Evolutionary conservation across 805 yeast species (phyloP).

Genomic region (Starmerella bombi): DNA sequence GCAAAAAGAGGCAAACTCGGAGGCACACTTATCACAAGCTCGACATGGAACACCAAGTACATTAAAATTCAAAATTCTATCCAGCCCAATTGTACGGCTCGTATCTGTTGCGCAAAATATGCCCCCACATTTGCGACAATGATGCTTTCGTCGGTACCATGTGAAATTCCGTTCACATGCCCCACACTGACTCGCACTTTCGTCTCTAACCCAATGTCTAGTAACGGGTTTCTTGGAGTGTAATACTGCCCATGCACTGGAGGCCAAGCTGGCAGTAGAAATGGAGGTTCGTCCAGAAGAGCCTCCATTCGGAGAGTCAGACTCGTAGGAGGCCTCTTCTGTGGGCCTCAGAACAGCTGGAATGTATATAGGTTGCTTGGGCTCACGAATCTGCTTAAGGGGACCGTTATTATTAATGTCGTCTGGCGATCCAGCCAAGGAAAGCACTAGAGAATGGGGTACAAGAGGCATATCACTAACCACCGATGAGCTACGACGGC

Average conservation of each 20-base stretch:
- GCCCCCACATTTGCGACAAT: slow-evolving; percentile 76
- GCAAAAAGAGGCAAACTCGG: slow-evolving; percentile 43
- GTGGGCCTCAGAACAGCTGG: slow-evolving; percentile 74
- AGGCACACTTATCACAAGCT: slow-evolving; percentile 56
- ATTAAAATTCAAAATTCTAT: slow-evolving; percentile 36
- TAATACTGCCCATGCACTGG: slow-evolving; percentile 6
- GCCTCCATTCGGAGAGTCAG: slow-evolving; percentile 8
- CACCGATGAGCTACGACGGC: neutral
- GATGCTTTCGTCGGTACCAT: slow-evolving; percentile 67
- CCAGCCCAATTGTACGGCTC: slow-evolving; percentile 46
- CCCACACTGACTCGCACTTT: slow-evolving; percentile 47
- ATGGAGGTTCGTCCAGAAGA: slow-evolving; percentile 16
- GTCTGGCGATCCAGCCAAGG: slow-evolving; percentile 15
- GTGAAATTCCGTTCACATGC: slow-evolving; percentile 59
- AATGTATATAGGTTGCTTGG: slow-evolving; percentile 72
- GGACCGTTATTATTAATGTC: slow-evolving; percentile 17
- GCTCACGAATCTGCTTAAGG: slow-evolving; percentile 61
- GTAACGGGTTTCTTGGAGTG: slow-evolving; percentile 25
- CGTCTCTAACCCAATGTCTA: slow-evolving; percentile 47
- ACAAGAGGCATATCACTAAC: neutral
- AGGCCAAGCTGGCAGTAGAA: slow-evolving; percentile 13
- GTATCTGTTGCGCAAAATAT: slow-evolving; percentile 60
- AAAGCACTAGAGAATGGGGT: neutral
- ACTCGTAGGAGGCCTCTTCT: slow-evolving; percentile 22
- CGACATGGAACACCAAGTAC: slow-evolving; percentile 54